Percentiles rank a stretch among this genome's conserved stretches.
These are phyloP conservation scores for Solanum gandarillasii DNA, from an alignment of 257 asterid genomes.

Conservation along the genomic window DNA sequence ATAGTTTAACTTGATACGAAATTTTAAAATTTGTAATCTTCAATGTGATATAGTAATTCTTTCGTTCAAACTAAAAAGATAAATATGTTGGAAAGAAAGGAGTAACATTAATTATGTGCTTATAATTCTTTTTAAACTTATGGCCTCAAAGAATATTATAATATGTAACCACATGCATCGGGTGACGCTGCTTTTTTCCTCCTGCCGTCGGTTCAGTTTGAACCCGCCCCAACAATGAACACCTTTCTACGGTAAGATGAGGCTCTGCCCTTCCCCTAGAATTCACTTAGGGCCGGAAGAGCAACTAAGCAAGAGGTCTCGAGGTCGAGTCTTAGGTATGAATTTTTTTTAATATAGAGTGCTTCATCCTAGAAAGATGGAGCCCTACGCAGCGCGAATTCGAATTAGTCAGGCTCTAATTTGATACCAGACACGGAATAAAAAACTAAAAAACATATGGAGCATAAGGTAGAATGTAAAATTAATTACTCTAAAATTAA, in stretches of 20 bases:
- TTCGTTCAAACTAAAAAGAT: background rate
- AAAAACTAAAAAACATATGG: background rate
- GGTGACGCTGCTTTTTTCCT: too few relatives aligned
- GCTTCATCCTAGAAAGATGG: too few relatives aligned
- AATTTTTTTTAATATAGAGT: too few relatives aligned
- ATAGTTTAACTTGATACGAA: background rate
- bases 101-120: background rate
- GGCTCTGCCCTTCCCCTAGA: too few relatives aligned
- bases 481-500: background rate
- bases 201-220: background rate
- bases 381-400: too few relatives aligned
- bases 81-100: background rate
- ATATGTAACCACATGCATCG: too few relatives aligned
- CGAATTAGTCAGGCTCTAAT: rapidly evolving
- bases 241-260: background rate
- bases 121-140: background rate
- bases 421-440: rapidly evolving
- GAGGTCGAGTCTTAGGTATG: too few relatives aligned
- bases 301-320: background rate
- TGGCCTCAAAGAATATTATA: background rate
- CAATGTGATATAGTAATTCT: background rate
- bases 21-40: background rate
- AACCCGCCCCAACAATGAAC: background rate
- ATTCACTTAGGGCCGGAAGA: background rate
- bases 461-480: background rate